A percentile compares a stretch with the other conserved stretches of the same genome.
Evolutionary conservation across 108 stramenopile genomes (phyloP).

Genomic region (Pseudonitzschia delicatissima): DNA sequence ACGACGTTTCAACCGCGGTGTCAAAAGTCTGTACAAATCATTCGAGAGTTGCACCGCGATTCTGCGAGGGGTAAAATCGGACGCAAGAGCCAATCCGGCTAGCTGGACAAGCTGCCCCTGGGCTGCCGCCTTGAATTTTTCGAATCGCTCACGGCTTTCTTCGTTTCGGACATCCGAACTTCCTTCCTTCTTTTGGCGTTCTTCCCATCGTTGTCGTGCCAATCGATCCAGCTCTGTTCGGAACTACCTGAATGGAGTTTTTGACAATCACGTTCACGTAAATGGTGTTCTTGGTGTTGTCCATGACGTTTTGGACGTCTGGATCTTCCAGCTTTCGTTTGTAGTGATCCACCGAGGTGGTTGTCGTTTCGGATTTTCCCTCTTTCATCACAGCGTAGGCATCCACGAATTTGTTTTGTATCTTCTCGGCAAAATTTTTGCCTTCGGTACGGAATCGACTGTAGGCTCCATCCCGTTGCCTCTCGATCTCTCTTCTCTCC

Average conservation of each 20-base stretch:
- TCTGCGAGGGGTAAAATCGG: conserved; percentile 63
- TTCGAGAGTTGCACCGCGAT: conserved; percentile 80
- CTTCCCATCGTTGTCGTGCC: conserved; percentile 70
- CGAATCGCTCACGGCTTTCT: conserved; percentile 36
- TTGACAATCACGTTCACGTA: conserved; percentile 83
- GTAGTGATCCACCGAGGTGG: conserved; percentile 38
- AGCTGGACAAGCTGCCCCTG: conserved; percentile 67
- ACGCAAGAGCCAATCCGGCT: conserved; percentile 66
- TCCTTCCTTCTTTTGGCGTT: conserved; percentile 27
- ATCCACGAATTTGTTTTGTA: conserved; percentile 69
- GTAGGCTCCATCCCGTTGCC: conserved; percentile 33
- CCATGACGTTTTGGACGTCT: conserved; percentile 27
- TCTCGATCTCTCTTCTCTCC: conserved; percentile 33
- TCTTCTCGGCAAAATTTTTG: conserved; percentile 34
- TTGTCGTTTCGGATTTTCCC: conserved; percentile 38
- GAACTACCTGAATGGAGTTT: conserved; percentile 69
- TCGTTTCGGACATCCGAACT: conserved; percentile 11
- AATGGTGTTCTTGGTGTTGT: conserved; percentile 46
- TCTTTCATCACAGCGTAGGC: conserved; percentile 77
- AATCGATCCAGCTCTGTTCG: conserved; percentile 71
- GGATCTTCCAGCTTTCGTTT: conserved; percentile 36
- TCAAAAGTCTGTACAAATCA: conserved; percentile 70
- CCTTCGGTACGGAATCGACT: conserved; percentile 46
- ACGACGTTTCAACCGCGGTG: conserved; percentile 55
- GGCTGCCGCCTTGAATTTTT: conserved; percentile 60